phyloP scores from a whole-genome alignment of 106 monocot genomes.

The Iris macrosiphon region DNA sequence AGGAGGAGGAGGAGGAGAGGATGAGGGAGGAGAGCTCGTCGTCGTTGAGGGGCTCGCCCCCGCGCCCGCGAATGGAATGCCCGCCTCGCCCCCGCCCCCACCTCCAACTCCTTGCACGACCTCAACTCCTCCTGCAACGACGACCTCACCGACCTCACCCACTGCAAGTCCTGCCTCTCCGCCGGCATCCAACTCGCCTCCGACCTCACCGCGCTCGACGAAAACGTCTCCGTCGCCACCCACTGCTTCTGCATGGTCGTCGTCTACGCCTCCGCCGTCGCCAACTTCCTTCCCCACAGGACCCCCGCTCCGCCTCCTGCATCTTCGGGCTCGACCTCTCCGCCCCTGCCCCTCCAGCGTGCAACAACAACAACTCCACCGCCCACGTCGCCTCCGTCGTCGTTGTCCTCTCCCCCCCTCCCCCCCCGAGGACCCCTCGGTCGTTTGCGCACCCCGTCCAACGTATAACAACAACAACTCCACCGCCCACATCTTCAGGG shows the following conservation, averaged over 20 bases:
- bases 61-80: too few relatives aligned
- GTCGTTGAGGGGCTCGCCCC: constrained; percentile 25
- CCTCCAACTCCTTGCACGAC: constrained; percentile 5
- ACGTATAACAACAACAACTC: constrained; percentile 56
- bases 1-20: too few relatives aligned
- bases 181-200: constrained; percentile 39
- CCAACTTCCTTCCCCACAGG: constrained; percentile 26
- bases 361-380: neutral
- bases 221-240: constrained; percentile 43
- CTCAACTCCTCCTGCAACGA: constrained; percentile 33
- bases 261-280: constrained; percentile 49
- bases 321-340: constrained; percentile 33
- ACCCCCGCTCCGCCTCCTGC: constrained; percentile 35
- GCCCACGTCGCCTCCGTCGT: constrained; percentile 1
- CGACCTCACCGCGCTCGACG: constrained; percentile 33
- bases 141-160: constrained; percentile 17
- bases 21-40: too few relatives aligned
- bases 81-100: too few relatives aligned
- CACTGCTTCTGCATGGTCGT: constrained; percentile 53
- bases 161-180: constrained; percentile 39
- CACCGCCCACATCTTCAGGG: constrained; percentile 34
- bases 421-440: neutral
- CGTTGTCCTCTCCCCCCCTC: too few relatives aligned
- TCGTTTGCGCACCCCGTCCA: constrained; percentile 28
- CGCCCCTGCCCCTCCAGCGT: neutral